Percentiles rank a stretch among this genome's conserved stretches.
Evolutionary conservation across 1,284 basidiomycete species (phyloP).

Genomic region (Papiliotrema nemorosa): DNA sequence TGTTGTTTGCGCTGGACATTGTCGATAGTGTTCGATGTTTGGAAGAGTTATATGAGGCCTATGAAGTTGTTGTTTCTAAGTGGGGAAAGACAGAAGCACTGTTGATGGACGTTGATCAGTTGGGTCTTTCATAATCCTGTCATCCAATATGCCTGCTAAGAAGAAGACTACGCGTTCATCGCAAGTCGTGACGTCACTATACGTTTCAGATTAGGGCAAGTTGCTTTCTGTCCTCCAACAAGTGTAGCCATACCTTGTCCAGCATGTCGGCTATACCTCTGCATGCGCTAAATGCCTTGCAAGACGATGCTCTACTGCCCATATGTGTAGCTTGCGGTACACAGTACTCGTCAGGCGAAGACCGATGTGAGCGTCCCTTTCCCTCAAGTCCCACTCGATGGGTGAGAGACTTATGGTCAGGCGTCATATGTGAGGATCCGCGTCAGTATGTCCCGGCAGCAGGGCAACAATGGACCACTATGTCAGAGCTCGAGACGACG

Average conservation of each 20-base stretch:
- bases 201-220: no score
- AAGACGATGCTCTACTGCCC: slow-evolving; percentile 34
- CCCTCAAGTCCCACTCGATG: slow-evolving; percentile 5
- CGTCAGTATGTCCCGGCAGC: slow-evolving; percentile 40
- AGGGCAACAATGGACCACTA: slow-evolving; percentile 43
- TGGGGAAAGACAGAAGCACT: neutral
- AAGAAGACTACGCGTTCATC: no score
- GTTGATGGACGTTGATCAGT: no score
- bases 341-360: slow-evolving; percentile 29
- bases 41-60: no score
- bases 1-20: no score
- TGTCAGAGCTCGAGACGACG: slow-evolving; percentile 19
- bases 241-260: no score
- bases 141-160: no score
- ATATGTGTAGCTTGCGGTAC: slow-evolving; percentile 47
- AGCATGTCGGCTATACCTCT: slow-evolving; percentile 12
- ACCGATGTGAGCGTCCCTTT: slow-evolving; percentile 23
- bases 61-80: no score
- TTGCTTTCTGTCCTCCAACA: no score
- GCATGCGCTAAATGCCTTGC: slow-evolving; percentile 25
- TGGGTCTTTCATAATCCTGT: no score
- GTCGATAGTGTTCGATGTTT: no score
- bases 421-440: slow-evolving; percentile 37
- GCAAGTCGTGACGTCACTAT: no score
- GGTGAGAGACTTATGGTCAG: slow-evolving; percentile 9